Percentiles rank a stretch among this genome's conserved stretches.
Evolutionary conservation across 208 protist species (phyloP).

Genomic region (Naegleria lovaniensis): DNA sequence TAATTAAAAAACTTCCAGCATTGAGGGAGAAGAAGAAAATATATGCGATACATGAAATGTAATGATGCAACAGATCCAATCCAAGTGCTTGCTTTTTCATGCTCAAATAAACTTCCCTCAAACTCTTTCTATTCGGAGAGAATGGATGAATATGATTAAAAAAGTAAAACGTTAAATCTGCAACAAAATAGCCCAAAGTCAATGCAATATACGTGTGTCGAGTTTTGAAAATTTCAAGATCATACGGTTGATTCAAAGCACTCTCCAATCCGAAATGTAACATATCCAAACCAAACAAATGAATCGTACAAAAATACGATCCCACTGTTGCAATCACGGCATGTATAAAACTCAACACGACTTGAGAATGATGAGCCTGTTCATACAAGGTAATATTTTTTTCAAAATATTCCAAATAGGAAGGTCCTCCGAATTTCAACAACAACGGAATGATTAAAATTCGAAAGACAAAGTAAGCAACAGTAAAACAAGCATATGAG

Average conservation of each 20-base stretch:
- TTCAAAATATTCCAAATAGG: neutral
- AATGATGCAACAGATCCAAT: neutral
- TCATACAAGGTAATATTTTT: neutral
- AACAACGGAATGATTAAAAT: neutral
- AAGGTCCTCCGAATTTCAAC: neutral
- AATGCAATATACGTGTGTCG: neutral
- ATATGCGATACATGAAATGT: neutral
- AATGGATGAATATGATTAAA: constrained; percentile 5
- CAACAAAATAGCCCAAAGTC: neutral
- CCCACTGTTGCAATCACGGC: neutral
- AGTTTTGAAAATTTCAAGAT: neutral
- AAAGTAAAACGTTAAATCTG: neutral
- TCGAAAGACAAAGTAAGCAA: neutral
- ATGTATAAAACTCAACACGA: neutral
- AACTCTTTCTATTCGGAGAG: neutral
- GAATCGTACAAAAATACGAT: neutral
- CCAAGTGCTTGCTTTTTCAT: neutral
- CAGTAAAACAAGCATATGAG: neutral
- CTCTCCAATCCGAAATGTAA: neutral
- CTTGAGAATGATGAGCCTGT: neutral
- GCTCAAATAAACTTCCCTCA: neutral
- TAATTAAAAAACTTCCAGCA: neutral
- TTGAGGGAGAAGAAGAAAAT: neutral
- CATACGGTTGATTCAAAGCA: neutral
- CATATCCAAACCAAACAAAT: neutral